phyloP scores from a whole-genome alignment of 2,329 filamentous ascomycete genomes.

The Colletotrichum higginsianum region DNA sequence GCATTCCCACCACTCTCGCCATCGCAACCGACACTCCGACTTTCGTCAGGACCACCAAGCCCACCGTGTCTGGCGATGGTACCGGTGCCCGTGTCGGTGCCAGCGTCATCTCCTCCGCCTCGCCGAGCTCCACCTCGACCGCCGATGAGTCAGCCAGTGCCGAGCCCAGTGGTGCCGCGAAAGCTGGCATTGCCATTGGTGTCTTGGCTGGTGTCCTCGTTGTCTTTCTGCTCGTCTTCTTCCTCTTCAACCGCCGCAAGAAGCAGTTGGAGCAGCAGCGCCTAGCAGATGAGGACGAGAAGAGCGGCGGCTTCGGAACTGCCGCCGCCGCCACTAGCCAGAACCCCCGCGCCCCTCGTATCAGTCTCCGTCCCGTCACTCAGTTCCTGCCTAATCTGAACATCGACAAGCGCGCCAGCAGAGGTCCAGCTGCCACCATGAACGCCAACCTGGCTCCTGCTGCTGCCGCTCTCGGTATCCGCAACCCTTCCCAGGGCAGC shows the following conservation, averaged over 20 bases:
- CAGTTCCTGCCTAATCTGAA: constrained; percentile 82
- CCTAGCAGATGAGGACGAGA: constrained; percentile 73
- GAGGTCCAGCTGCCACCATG: constrained; percentile 57
- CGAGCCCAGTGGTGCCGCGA: constrained; percentile 55
- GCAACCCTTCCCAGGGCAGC: constrained; percentile 52
- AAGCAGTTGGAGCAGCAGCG: constrained; percentile 72
- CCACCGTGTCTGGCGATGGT: constrained; percentile 45
- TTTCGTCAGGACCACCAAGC: constrained; percentile 50
- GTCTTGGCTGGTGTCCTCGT: constrained; percentile 79
- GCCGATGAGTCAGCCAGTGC: constrained; percentile 42
- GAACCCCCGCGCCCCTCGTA: constrained; percentile 77
- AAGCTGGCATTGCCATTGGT: constrained; percentile 89
- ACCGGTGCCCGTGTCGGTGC: neutral
- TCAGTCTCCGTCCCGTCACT: constrained; percentile 88
- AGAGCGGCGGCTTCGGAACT: constrained; percentile 62
- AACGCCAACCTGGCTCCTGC: constrained; percentile 53
- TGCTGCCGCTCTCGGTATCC: constrained; percentile 48
- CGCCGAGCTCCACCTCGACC: constrained; percentile 42
- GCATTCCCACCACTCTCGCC: constrained; percentile 46
- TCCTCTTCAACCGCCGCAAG: constrained; percentile 79
- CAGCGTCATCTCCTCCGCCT: constrained; percentile 43
- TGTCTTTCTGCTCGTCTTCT: constrained; percentile 77
- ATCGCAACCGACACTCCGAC: constrained; percentile 47
- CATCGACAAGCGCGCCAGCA: constrained; percentile 66
- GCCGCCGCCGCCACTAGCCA: constrained; percentile 50